Evolutionary conservation across 257 asterid species (phyloP).

Genomic region (Eucommia ulmoides): DNA sequence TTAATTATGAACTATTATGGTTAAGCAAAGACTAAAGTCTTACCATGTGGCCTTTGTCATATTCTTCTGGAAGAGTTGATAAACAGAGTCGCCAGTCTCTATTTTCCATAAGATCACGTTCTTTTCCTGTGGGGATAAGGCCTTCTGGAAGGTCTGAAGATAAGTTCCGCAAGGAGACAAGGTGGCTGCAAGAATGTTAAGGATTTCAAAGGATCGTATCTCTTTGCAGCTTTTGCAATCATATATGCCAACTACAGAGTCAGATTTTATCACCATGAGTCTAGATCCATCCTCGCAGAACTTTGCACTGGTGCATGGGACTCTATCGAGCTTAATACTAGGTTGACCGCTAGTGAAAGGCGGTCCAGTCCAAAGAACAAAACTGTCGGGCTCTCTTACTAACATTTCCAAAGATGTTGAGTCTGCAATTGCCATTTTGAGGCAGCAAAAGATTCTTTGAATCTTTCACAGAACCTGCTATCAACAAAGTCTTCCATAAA

Average conservation of each 20-base stretch:
- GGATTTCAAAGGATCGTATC: conserved; percentile 45
- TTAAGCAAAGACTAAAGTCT: not conserved
- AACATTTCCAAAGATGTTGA: conserved; percentile 57
- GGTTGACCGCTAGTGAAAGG: conserved; percentile 73
- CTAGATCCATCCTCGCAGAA: conserved; percentile 82
- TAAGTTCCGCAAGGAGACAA: conserved; percentile 77
- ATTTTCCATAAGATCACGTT: conserved; percentile 62
- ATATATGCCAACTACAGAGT: conserved; percentile 39
- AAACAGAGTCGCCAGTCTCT: conserved; percentile 59
- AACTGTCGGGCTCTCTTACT: conserved; percentile 66
- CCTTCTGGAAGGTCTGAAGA: conserved; percentile 82
- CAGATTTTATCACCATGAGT: conserved; percentile 55
- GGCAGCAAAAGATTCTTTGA: not conserved
- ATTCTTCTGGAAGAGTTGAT: conserved; percentile 63
- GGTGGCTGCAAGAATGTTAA: conserved; percentile 78
- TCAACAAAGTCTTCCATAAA: not conserved
- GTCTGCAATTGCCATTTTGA: conserved; percentile 59
- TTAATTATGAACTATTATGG: not conserved
- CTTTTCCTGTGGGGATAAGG: conserved; percentile 58
- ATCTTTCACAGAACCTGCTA: not conserved
- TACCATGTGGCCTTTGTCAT: conserved; percentile 85
- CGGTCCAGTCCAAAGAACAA: conserved; percentile 75
- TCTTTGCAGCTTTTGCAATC: conserved; percentile 48
- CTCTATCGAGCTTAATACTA: conserved; percentile 37
- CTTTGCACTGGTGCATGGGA: conserved; percentile 50